Evolutionary conservation across 345 rosid genomes (phyloP), one percentile per base, ranked within the genome.

Genomic region (Iberis pinnata): DNA sequence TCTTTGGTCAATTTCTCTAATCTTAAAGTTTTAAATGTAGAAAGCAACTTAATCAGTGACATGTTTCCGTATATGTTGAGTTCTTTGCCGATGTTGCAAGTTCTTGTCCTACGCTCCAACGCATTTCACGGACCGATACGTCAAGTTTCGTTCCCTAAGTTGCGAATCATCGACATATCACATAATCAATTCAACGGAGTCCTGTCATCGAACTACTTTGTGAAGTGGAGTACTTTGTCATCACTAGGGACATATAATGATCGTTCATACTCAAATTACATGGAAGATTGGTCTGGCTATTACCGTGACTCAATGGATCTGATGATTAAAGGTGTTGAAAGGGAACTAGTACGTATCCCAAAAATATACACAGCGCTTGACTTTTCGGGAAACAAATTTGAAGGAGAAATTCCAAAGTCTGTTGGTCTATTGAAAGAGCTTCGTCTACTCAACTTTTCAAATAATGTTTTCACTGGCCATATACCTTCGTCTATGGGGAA

Each of bases 101-200:
- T 52, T 52, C 44, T 52, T 52, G 43, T 52, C 3, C 43, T 52
- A 3, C 13, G 33, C 0, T 52, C 57, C 1, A 52, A 52, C 14
- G n/a, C 35, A 8, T 37, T 52, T 7, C 57, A 52, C 11, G 57
- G 57, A 41, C n/a, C 1, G 43, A 18, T 52, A 36, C 56, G 36
- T 52, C 43, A 36, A 22, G 25, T 6, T 6, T 20, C 29, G 19
- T 51, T 50, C 12, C 31, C 56, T 18, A 7, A 51, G 18, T 1
- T 51, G n/a, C 36, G 12, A 9, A 50, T 51, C 18, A 51, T 51
- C 20, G 56, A 51, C 12, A 25, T 9, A 8, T 51, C 57, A 13
- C 57, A 36, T 13, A 52, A 52, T 11, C 42, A 37, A 9, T 52
- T 52, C 14, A 0, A 2, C 9, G 32, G 57, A 2, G 13, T 19